Percentiles rank a stretch among this genome's conserved stretches.
These are phyloP conservation scores for Kingdonia uniflora DNA, from an alignment of 164 flowering plant genomes.

Conservation along the genomic window DNA sequence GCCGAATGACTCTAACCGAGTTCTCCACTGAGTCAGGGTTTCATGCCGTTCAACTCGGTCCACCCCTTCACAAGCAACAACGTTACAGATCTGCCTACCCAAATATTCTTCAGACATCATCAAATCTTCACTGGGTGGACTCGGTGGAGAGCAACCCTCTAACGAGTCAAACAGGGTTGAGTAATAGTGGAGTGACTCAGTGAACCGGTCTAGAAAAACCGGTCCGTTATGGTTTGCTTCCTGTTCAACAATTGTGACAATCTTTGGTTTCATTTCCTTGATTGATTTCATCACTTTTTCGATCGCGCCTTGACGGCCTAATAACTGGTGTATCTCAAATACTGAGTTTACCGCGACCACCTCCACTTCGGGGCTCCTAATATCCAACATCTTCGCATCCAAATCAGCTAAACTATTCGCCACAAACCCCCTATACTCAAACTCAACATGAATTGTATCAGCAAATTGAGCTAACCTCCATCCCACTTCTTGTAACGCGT, in stretches of 20 bases:
- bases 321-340: constrained; percentile 54
- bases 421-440: constrained; percentile 50
- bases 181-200: constrained; percentile 55
- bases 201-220: constrained; percentile 61
- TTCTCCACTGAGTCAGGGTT: constrained; percentile 49
- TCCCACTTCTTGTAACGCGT: constrained; percentile 51
- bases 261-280: constrained; percentile 40
- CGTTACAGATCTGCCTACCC: constrained; percentile 68
- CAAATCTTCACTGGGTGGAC: constrained; percentile 28
- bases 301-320: constrained; percentile 50
- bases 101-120: constrained; percentile 62
- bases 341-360: constrained; percentile 68
- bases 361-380: constrained; percentile 37
- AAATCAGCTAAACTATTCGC: constrained; percentile 46
- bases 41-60: constrained; percentile 75
- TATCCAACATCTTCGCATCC: constrained; percentile 38
- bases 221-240: constrained; percentile 72
- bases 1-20: constrained; percentile 42
- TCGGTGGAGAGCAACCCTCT: constrained; percentile 38
- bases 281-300: constrained; percentile 43
- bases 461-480: constrained; percentile 63
- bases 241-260: constrained; percentile 69
- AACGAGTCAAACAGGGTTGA: constrained; percentile 74
- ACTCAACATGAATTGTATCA: constrained; percentile 41
- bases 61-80: constrained; percentile 69